Conservation (phyloP, 192 early-diverging fungal species). For the Lobosporangium transversale region DNA sequence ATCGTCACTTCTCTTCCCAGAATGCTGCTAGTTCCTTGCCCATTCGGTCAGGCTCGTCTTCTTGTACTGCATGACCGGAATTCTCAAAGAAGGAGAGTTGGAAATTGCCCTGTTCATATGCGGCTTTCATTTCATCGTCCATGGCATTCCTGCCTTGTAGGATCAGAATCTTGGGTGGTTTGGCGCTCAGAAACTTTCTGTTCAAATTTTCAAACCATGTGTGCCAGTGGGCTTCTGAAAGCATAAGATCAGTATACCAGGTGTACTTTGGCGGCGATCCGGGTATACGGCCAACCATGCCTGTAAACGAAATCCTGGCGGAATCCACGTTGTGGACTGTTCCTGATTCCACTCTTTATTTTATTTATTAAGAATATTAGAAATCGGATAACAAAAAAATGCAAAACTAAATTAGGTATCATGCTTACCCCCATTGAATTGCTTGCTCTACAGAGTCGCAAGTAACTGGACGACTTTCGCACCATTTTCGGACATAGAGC, state of each 20-base stretch:
- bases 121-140: slow-evolving; percentile 9
- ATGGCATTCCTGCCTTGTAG: slow-evolving; percentile 1
- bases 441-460: slow-evolving; percentile 11
- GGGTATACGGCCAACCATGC: slow-evolving; percentile 4
- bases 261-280: neutral
- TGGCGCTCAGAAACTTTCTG: slow-evolving; percentile 14
- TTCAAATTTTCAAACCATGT: slow-evolving; percentile 21
- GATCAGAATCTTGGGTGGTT: slow-evolving; percentile 11
- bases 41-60: slow-evolving; percentile 21
- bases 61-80: slow-evolving; percentile 18
- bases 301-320: slow-evolving; percentile 27
- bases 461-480: slow-evolving; percentile 1
- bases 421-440: slow-evolving; percentile 27
- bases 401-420: neutral
- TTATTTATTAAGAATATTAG: neutral
- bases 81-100: neutral
- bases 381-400: neutral
- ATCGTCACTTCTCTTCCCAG: too few relatives aligned
- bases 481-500: neutral
- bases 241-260: slow-evolving; percentile 22
- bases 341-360: slow-evolving; percentile 23
- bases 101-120: slow-evolving; percentile 12
- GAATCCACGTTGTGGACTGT: slow-evolving; percentile 18
- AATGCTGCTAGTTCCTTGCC: slow-evolving; percentile 1
- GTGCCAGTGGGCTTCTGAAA: neutral